phyloP scores from a whole-genome alignment of 768 basidiomycete genomes.

The Steccherinum ochraceum region DNA sequence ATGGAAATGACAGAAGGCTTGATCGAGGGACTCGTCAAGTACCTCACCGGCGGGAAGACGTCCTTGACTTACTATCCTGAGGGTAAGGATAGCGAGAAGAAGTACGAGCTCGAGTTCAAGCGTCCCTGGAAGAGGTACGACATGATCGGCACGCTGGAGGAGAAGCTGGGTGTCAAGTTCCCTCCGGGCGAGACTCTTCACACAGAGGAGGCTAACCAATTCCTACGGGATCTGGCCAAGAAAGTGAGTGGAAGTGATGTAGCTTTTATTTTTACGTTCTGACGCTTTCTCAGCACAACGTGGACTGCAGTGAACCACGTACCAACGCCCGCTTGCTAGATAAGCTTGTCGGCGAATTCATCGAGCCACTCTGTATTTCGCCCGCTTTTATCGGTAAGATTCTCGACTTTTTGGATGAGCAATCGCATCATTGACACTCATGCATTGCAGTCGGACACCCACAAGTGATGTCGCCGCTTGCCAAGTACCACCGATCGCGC shows the following conservation, averaged over 20 bases:
- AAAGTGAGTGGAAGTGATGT: slow-evolving; percentile 48
- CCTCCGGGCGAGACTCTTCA: slow-evolving; percentile 89
- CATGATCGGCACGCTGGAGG: slow-evolving; percentile 95
- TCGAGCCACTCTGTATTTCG: slow-evolving; percentile 94
- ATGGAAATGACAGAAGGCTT: slow-evolving; percentile 96
- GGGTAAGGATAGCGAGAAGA: slow-evolving; percentile 76
- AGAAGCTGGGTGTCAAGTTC: slow-evolving; percentile 89
- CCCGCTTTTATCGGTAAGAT: slow-evolving; percentile 91
- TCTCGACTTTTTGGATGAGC: slow-evolving; percentile 1
- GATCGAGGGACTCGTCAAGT: slow-evolving; percentile 87
- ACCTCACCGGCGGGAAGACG: slow-evolving; percentile 73
- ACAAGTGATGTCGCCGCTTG: slow-evolving; percentile 98
- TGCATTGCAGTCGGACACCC: slow-evolving; percentile 78
- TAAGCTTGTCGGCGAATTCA: slow-evolving; percentile 98
- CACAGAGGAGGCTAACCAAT: slow-evolving; percentile 82
- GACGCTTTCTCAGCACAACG: slow-evolving; percentile 61
- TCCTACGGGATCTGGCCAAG: slow-evolving; percentile 73
- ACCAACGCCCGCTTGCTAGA: slow-evolving; percentile 94
- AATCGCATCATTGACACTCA: neutral
- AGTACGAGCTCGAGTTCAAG: slow-evolving; percentile 78
- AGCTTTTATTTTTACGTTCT: neutral
- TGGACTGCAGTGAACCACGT: slow-evolving; percentile 93
- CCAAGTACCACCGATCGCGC: slow-evolving; percentile 97
- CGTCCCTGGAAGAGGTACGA: slow-evolving; percentile 98
- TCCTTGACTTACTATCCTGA: slow-evolving; percentile 87